phyloP scores from a whole-genome alignment of 495 filamentous ascomycete species.

The Gamarada debralockiae region DNA sequence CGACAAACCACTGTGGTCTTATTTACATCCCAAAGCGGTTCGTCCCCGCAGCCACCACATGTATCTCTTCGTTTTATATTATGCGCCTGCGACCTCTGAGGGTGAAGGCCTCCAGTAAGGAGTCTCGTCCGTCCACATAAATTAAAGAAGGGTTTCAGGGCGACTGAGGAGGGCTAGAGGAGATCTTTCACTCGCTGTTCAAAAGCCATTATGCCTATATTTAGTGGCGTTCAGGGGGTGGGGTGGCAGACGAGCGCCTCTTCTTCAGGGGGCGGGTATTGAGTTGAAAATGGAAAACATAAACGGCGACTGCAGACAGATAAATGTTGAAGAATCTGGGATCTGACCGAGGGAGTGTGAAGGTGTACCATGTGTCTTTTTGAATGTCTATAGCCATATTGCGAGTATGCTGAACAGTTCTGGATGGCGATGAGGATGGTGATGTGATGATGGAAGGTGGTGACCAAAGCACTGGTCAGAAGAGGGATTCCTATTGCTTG shows the following conservation, averaged over 20 bases:
- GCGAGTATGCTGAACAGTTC: neutral
- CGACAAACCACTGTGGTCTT: neutral
- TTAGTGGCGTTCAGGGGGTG: neutral
- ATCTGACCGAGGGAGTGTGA: neutral
- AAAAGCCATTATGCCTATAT: neutral
- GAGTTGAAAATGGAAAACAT: neutral
- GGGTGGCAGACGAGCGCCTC: neutral
- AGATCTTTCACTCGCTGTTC: neutral
- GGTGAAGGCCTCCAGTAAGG: neutral
- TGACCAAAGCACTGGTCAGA: neutral
- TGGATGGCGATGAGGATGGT: neutral
- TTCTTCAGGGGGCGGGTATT: neutral
- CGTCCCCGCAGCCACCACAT: no score
- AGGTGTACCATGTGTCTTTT: neutral
- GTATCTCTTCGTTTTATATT: neutral
- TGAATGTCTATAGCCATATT: neutral
- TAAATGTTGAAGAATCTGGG: no score
- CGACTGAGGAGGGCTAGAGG: neutral
- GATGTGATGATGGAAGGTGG: neutral
- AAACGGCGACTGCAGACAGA: neutral
- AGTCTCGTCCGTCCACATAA: neutral
- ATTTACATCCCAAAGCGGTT: neutral
- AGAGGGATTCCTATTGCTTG: neutral
- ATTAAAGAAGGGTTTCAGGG: no score
- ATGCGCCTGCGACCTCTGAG: neutral